phyloP scores from a whole-genome alignment of 805 yeast species.

The Yamadazyma kitorensis region DNA sequence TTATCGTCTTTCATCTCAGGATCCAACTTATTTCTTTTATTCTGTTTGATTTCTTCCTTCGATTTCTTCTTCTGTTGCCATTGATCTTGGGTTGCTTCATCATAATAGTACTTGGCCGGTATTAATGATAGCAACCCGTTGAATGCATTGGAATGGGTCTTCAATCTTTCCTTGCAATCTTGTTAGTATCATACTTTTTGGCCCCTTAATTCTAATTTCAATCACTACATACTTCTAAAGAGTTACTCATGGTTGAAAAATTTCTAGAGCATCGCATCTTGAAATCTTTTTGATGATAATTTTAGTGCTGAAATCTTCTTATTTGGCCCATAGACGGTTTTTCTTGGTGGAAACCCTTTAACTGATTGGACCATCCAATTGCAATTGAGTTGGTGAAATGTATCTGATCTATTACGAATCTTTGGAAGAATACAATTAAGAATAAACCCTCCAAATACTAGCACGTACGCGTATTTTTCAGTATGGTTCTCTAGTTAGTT shows the following conservation, averaged over 20 bases:
- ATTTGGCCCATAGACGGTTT: too few relatives aligned
- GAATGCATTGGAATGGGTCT: conserved; percentile 77
- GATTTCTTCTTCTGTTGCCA: conserved; percentile 84
- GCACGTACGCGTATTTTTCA: too few relatives aligned
- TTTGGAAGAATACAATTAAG: too few relatives aligned
- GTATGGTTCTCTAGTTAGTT: too few relatives aligned
- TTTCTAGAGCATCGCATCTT: conserved; percentile 8
- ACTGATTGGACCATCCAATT: too few relatives aligned
- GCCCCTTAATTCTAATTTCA: conserved; percentile 1
- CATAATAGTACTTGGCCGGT: conserved; percentile 92
- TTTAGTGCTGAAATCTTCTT: too few relatives aligned
- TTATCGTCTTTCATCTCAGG: conserved; percentile 56
- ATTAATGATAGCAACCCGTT: conserved; percentile 86
- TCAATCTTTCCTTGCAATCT: conserved; percentile 65
- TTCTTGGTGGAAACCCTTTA: too few relatives aligned
- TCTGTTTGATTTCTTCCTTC: conserved; percentile 58
- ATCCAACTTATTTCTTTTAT: conserved; percentile 71
- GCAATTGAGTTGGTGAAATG: too few relatives aligned
- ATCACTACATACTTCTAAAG: conserved; percentile 52
- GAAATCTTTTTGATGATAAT: not conserved
- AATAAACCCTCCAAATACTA: too few relatives aligned
- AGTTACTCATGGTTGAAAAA: conserved; percentile 45
- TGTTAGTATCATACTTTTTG: conserved; percentile 19
- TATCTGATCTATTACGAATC: too few relatives aligned
- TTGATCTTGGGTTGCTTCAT: conserved; percentile 83